Evolutionary conservation across 1,139 yeast species (phyloP).

Genomic region (Sugiyamaella sp.): DNA sequence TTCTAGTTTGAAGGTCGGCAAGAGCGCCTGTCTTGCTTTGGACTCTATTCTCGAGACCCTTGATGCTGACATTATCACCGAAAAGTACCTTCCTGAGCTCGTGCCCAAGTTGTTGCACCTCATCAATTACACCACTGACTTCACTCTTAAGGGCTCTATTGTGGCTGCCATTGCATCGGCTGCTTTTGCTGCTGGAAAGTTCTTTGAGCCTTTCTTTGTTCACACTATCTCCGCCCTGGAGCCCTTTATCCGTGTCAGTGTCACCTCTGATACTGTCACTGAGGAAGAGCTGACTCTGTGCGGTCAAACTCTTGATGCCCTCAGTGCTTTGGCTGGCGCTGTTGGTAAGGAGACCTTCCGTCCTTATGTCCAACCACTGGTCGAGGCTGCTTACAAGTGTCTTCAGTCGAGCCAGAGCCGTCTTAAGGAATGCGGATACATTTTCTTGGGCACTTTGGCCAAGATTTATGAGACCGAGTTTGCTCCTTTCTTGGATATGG

Average conservation of each 20-base stretch:
- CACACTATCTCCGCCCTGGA: conserved; percentile 78
- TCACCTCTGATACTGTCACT: conserved; percentile 36
- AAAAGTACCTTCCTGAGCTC: conserved; percentile 79
- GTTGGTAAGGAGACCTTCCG: conserved; percentile 90
- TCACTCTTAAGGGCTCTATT: conserved; percentile 80
- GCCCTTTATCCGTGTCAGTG: conserved; percentile 66
- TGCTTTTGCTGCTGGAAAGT: conserved; percentile 91
- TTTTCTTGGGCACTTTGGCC: conserved; percentile 94
- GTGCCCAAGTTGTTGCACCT: conserved; percentile 87
- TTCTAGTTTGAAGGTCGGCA: conserved; percentile 79
- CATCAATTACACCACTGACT: conserved; percentile 63
- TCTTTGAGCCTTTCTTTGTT: conserved; percentile 82
- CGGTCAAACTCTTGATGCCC: conserved; percentile 89
- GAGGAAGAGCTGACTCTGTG: conserved; percentile 55
- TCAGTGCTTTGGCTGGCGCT: conserved; percentile 95
- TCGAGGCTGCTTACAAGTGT: conserved; percentile 83
- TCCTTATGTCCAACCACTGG: conserved; percentile 83
- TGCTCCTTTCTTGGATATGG: conserved; percentile 77
- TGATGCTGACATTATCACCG: conserved; percentile 78
- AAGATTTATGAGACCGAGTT: conserved; percentile 92
- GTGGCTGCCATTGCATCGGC: conserved; percentile 97
- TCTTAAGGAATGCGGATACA: conserved; percentile 92
- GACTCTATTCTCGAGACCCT: conserved; percentile 92
- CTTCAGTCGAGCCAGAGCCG: conserved; percentile 78
- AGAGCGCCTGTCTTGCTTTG: conserved; percentile 86